These are phyloP conservation scores for Dunaliella primolecta DNA, from an alignment of 139 green algal genomes.

Conservation along the genomic window DNA sequence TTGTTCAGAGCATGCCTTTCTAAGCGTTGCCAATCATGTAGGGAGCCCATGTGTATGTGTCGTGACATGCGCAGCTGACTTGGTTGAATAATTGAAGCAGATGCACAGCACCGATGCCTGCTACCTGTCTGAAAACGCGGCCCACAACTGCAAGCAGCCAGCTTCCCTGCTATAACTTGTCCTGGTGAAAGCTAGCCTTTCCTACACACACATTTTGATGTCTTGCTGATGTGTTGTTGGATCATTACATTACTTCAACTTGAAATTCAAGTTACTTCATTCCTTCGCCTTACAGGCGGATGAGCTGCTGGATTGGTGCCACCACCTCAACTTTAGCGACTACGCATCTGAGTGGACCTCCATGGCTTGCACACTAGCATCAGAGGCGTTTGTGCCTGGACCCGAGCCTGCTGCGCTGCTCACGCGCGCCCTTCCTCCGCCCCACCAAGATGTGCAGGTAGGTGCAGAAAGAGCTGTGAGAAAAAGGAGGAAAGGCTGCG, in stretches of 20 bases:
- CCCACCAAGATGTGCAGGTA: constrained; percentile 17
- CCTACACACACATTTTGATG: not conserved
- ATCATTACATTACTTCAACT: constrained; percentile 11
- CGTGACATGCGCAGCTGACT: not conserved
- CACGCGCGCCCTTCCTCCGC: not conserved
- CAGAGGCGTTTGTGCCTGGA: constrained; percentile 35
- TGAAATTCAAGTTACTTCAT: not conserved
- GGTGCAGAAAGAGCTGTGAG: no score
- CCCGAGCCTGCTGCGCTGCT: constrained; percentile 18
- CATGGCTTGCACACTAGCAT: constrained; percentile 33
- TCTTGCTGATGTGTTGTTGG: not conserved
- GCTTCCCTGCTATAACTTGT: no score
- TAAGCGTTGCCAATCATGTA: not conserved
- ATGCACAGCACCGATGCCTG: no score
- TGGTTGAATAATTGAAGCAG: no score
- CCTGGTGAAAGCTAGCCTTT: no score
- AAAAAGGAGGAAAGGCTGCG: no score
- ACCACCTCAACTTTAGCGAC: constrained; percentile 48
- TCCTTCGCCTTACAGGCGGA: constrained; percentile 16
- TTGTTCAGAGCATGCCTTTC: no score
- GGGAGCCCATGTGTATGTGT: not conserved
- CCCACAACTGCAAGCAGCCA: no score
- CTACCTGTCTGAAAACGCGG: no score
- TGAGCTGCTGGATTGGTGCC: constrained; percentile 44
- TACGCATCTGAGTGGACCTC: constrained; percentile 53